Conservation (phyloP, 495 filamentous ascomycete species). For the Tuber microsphaerosporum region DNA sequence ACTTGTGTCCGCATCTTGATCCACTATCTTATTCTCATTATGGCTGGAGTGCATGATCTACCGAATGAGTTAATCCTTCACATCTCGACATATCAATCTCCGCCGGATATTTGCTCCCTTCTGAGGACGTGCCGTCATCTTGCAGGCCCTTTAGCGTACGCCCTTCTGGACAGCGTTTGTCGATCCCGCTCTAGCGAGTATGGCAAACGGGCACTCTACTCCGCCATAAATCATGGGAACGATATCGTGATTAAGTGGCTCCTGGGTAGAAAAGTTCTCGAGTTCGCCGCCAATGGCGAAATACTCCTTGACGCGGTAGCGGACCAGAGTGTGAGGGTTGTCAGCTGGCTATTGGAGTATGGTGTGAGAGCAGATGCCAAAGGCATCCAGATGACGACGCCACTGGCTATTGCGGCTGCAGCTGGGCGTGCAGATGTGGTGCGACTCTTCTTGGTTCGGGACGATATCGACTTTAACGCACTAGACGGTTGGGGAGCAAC, state of each 20-base stretch:
- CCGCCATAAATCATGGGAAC: background rate
- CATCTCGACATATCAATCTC: conserved; percentile 1
- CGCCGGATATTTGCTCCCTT: background rate
- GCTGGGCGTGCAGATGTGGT: conserved; percentile 1
- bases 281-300: background rate
- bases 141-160: background rate
- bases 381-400: background rate
- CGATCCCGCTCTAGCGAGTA: background rate
- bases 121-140: background rate
- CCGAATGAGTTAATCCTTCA: background rate
- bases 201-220: conserved; percentile 2
- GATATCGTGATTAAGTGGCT: background rate
- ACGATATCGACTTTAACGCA: background rate
- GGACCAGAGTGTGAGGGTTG: background rate
- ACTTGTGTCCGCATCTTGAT: background rate
- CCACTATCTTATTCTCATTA: background rate
- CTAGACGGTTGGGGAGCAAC: background rate
- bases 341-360: background rate
- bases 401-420: background rate
- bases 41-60: background rate
- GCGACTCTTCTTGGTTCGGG: background rate
- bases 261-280: background rate
- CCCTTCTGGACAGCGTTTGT: conserved; percentile 2
- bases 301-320: background rate
- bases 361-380: background rate